Evolutionary conservation across 345 rosid species (phyloP).

Genomic region (Cardamine occulta): DNA sequence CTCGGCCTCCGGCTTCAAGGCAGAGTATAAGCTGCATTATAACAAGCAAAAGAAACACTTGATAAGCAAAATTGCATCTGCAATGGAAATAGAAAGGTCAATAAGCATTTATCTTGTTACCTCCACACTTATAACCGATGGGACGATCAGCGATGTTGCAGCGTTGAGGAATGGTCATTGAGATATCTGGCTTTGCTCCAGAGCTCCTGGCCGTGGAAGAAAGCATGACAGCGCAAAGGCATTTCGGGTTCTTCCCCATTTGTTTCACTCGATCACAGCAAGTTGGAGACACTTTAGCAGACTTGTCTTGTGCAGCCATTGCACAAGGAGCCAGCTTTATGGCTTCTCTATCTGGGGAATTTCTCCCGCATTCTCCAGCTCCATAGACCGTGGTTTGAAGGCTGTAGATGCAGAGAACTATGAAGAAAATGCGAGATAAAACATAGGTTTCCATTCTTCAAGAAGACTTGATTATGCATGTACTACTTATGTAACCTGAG

Average conservation of each 20-base stretch:
- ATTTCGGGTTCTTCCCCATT: conserved; percentile 74
- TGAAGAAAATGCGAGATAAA: conserved; percentile 50
- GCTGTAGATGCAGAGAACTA: conserved; percentile 44
- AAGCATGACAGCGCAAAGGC: conserved; percentile 89
- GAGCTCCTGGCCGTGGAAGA: conserved; percentile 75
- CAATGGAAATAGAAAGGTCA: not conserved
- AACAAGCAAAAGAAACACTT: not conserved
- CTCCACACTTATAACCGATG: conserved; percentile 88
- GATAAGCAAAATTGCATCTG: not conserved
- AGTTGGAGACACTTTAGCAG: conserved; percentile 59
- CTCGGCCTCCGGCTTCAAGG: conserved; percentile 48
- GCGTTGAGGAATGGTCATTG: conserved; percentile 86
- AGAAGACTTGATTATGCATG: conserved; percentile 34
- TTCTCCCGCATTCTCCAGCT: conserved; percentile 80
- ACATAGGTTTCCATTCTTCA: conserved; percentile 48
- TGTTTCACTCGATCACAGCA: conserved; percentile 74
- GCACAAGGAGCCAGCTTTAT: conserved; percentile 86
- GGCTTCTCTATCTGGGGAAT: conserved; percentile 81
- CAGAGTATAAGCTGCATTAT: conserved; percentile 58
- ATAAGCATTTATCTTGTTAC: conserved; percentile 31
- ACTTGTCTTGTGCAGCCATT: conserved; percentile 60
- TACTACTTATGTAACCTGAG: conserved; percentile 20
- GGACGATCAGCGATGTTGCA: conserved; percentile 83
- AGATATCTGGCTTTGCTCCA: conserved; percentile 72
- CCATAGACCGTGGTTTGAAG: conserved; percentile 50